Evolutionary conservation across 2,329 filamentous ascomycete species (phyloP).

Genomic region (Fusarium sp.): DNA sequence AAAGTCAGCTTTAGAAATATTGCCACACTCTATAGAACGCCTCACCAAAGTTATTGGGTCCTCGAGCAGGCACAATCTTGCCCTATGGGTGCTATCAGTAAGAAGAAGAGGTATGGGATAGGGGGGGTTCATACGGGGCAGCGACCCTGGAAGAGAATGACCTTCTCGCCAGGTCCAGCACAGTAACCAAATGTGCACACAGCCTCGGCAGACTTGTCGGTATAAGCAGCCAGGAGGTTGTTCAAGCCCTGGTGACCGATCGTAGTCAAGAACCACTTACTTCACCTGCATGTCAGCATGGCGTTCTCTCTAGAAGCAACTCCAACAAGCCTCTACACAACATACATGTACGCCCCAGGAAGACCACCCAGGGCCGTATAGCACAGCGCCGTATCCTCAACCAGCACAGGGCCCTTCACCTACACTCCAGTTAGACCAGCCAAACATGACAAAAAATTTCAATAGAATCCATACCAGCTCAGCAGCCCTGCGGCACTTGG

Average conservation of each 20-base stretch:
- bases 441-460: not conserved
- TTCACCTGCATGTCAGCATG: slow-evolving; percentile 50
- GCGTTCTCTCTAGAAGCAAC: not conserved
- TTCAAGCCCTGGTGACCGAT: slow-evolving; percentile 87
- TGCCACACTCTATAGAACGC: not conserved
- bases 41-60: slow-evolving; percentile 82
- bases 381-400: slow-evolving; percentile 94
- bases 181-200: slow-evolving; percentile 97
- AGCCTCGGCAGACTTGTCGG: slow-evolving; percentile 89
- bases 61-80: slow-evolving; percentile 84
- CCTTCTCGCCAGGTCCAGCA: slow-evolving; percentile 81
- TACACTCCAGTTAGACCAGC: slow-evolving; percentile 49
- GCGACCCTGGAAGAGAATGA: slow-evolving; percentile 88
- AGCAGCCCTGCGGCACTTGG: slow-evolving; percentile 86
- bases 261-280: slow-evolving; percentile 91
- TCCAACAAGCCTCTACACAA: slow-evolving; percentile 14
- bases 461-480: slow-evolving; percentile 64
- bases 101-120: not conserved
- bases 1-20: slow-evolving; percentile 19
- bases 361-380: slow-evolving; percentile 91
- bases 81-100: slow-evolving; percentile 53
- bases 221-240: slow-evolving; percentile 85
- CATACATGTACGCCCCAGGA: slow-evolving; percentile 94
- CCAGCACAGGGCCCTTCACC: slow-evolving; percentile 86
- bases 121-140: slow-evolving; percentile 66